These are phyloP conservation scores for Rhodotorula sp. DNA, from an alignment of 1,284 basidiomycete species.

Conservation along the genomic window DNA sequence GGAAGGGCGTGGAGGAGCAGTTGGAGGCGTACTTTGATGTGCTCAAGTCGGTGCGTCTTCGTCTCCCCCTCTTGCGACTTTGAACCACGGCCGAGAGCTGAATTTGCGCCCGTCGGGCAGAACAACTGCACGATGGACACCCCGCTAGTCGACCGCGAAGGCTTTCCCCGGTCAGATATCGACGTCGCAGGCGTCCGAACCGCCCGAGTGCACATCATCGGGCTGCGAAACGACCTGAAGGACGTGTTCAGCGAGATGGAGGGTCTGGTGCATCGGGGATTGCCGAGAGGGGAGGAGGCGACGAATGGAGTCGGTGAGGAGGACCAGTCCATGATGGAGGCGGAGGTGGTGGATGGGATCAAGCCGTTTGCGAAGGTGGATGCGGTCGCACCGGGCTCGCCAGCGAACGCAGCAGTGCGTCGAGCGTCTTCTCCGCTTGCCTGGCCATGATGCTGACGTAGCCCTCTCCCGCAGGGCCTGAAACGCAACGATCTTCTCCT, in stretches of 20 bases:
- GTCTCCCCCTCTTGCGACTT: constrained; percentile 40
- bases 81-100: constrained; percentile 51
- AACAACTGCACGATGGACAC: constrained; percentile 49
- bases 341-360: constrained; percentile 32
- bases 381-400: constrained; percentile 67
- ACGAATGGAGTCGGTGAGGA: neutral
- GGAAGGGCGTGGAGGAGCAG: constrained; percentile 66
- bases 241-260: constrained; percentile 66
- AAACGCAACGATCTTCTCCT: constrained; percentile 31
- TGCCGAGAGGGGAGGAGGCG: constrained; percentile 47
- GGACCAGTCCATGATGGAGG: constrained; percentile 17
- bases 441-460: too few species aligned
- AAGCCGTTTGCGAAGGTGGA: constrained; percentile 77
- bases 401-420: constrained; percentile 31
- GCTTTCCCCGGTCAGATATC: constrained; percentile 71
- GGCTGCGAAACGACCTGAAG: constrained; percentile 72
- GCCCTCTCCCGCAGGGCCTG: constrained; percentile 15
- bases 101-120: constrained; percentile 50
- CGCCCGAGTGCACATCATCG: constrained; percentile 67
- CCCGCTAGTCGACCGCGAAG: constrained; percentile 74
- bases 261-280: constrained; percentile 65
- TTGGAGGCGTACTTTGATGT: constrained; percentile 62
- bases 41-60: constrained; percentile 51
- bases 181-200: constrained; percentile 78
- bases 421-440: too few species aligned